Evolutionary conservation across 1,139 yeast species (phyloP).

Genomic region (Diutina siamensis): DNA sequence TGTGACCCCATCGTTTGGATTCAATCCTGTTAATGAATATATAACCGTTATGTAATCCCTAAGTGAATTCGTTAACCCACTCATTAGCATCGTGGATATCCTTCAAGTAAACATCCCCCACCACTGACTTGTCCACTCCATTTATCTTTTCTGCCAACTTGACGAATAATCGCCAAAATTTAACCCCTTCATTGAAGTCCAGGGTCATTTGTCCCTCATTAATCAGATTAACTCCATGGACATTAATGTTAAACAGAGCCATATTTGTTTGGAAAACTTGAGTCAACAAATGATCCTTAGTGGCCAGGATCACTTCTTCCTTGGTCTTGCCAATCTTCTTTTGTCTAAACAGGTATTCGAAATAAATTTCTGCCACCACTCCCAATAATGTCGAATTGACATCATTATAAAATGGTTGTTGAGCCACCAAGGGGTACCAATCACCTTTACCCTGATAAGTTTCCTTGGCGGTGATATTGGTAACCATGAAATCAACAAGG

Average conservation of each 20-base stretch:
- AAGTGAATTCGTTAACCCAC: slow-evolving; percentile 20
- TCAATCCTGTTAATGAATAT: too few relatives aligned
- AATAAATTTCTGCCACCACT: slow-evolving; percentile 31
- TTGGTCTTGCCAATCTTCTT: slow-evolving; percentile 13
- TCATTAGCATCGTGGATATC: slow-evolving; percentile 30
- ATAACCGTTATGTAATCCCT: not conserved
- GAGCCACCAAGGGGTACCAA: slow-evolving; percentile 47
- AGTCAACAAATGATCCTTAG: slow-evolving; percentile 27
- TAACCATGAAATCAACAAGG: slow-evolving; percentile 38
- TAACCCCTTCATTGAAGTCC: slow-evolving; percentile 30
- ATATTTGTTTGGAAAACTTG: slow-evolving; percentile 29
- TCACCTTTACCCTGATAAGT: slow-evolving; percentile 29
- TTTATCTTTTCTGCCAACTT: slow-evolving; percentile 25
- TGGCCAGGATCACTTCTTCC: slow-evolving; percentile 16
- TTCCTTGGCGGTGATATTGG: slow-evolving; percentile 27
- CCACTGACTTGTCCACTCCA: slow-evolving; percentile 22
- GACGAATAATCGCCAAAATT: slow-evolving; percentile 31
- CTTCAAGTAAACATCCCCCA: slow-evolving; percentile 21
- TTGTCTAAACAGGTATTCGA: slow-evolving; percentile 26
- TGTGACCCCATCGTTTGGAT: not conserved
- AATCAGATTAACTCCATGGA: slow-evolving; percentile 31
- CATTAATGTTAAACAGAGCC: slow-evolving; percentile 31
- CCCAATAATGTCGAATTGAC: slow-evolving; percentile 36
- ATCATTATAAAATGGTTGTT: slow-evolving; percentile 49
- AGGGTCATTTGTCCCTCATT: slow-evolving; percentile 23